A percentile compares a stretch with the other conserved stretches of the same genome.
These are phyloP conservation scores for Isochrysis galbana DNA, from an alignment of 78 protist species.

Conservation along the genomic window DNA sequence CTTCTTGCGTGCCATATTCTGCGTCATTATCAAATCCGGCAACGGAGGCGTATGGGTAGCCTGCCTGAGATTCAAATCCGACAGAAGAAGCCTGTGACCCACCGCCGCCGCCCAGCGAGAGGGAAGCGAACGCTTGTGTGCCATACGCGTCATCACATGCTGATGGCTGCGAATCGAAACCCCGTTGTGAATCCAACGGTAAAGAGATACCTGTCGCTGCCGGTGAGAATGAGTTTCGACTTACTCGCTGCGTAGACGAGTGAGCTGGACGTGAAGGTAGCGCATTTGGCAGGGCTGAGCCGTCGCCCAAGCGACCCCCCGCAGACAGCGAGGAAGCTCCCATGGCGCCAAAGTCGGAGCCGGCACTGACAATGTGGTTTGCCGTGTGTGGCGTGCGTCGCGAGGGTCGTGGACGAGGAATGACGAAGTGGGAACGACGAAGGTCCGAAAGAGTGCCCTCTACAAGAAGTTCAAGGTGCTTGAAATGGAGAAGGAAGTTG, in stretches of 20 bases:
- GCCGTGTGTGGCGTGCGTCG: neutral
- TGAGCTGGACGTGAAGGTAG: neutral
- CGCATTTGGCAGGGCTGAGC: neutral
- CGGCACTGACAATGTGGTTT: neutral
- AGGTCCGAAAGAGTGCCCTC: conserved; percentile 91
- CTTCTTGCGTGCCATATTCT: neutral
- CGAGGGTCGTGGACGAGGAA: neutral
- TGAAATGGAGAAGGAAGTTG: conserved; percentile 88
- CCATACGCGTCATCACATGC: neutral
- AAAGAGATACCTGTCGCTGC: neutral
- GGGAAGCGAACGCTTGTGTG: neutral
- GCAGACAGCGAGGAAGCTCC: too few relatives aligned
- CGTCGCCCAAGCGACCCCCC: neutral
- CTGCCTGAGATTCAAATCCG: neutral
- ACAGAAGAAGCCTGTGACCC: neutral
- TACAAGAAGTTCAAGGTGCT: conserved; percentile 78
- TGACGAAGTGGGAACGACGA: conserved; percentile 35
- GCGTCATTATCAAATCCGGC: neutral
- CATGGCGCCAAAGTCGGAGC: neutral
- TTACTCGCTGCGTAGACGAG: too few relatives aligned
- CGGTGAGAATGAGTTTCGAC: neutral
- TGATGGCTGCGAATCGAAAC: neutral
- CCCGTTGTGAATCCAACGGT: too few relatives aligned
- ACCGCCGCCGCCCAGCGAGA: neutral
- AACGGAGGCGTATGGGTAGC: too few relatives aligned